phyloP scores from a whole-genome alignment of 345 rosid genomes.

The Eucalyptus victrix region DNA sequence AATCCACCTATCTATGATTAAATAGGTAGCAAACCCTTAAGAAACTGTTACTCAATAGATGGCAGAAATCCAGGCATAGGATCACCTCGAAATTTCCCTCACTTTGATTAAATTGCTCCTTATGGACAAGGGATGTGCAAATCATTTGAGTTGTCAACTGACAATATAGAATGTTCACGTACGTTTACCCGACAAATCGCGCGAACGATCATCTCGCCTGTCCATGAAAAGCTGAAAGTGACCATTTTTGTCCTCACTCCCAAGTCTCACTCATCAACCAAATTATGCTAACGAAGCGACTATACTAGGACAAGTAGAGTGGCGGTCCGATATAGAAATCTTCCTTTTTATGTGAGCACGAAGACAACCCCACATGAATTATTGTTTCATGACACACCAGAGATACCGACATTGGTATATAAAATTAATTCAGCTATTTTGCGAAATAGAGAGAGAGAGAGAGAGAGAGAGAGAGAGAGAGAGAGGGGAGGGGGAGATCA shows the following conservation, averaged over 20 bases:
- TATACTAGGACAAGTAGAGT: too few species aligned
- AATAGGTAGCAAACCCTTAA: background rate
- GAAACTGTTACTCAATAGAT: background rate
- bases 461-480: too few species aligned
- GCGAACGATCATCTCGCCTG: background rate
- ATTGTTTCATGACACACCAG: background rate
- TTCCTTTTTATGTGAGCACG: too few species aligned
- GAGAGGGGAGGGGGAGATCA: too few species aligned
- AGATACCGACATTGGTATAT: too few species aligned
- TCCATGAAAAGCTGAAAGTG: background rate
- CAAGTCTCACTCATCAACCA: background rate
- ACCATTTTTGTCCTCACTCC: background rate
- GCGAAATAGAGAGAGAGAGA: too few species aligned
- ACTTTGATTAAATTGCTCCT: background rate
- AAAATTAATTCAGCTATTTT: too few species aligned
- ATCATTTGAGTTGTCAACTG: background rate
- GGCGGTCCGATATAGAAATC: too few species aligned
- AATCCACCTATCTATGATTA: background rate
- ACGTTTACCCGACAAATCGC: background rate
- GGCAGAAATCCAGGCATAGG: background rate
- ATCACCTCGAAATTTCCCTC: background rate
- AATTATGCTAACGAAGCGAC: background rate
- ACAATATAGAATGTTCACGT: background rate
- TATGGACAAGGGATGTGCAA: background rate
- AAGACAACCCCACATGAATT: background rate